Evolutionary conservation across 202 grass and related monocot species (phyloP).

Genomic region (Carex sylvatica): DNA sequence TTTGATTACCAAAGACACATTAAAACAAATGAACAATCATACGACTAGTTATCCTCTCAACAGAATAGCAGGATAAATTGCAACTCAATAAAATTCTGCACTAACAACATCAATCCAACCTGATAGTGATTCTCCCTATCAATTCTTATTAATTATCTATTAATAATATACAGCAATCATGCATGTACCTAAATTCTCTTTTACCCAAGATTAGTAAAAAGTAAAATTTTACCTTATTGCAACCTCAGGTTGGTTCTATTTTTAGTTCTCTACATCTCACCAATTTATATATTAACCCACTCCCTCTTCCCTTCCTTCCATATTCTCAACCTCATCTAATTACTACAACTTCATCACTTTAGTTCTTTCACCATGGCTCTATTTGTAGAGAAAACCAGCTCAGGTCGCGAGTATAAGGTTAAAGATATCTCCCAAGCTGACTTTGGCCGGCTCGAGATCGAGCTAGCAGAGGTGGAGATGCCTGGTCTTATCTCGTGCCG

Average conservation of each 20-base stretch:
- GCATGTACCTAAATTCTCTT: background rate
- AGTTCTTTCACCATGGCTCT: conserved; percentile 31
- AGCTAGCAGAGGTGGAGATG: conserved; percentile 47
- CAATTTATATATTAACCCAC: conserved; percentile 12
- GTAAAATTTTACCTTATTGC: conserved; percentile 1
- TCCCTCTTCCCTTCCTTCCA: background rate
- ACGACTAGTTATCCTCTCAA: background rate
- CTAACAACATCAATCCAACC: background rate
- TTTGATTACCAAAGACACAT: background rate
- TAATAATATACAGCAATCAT: background rate
- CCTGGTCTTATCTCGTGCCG: conserved; percentile 45
- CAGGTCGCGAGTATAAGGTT: conserved; percentile 44
- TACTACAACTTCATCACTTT: conserved; percentile 31
- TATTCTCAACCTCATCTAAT: conserved; percentile 25
- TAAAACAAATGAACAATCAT: background rate
- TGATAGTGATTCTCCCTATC: background rate
- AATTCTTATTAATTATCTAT: conserved; percentile 10
- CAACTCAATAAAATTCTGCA: background rate
- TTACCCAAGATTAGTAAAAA: conserved; percentile 20
- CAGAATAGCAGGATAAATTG: background rate
- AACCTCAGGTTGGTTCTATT: background rate
- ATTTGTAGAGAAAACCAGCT: conserved; percentile 38
- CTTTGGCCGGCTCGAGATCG: conserved; percentile 45
- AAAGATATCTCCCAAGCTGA: conserved; percentile 39
- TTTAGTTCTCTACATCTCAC: conserved; percentile 2